phyloP scores from a whole-genome alignment of 2,329 filamentous ascomycete genomes.

The Escovopsis weberi region DNA sequence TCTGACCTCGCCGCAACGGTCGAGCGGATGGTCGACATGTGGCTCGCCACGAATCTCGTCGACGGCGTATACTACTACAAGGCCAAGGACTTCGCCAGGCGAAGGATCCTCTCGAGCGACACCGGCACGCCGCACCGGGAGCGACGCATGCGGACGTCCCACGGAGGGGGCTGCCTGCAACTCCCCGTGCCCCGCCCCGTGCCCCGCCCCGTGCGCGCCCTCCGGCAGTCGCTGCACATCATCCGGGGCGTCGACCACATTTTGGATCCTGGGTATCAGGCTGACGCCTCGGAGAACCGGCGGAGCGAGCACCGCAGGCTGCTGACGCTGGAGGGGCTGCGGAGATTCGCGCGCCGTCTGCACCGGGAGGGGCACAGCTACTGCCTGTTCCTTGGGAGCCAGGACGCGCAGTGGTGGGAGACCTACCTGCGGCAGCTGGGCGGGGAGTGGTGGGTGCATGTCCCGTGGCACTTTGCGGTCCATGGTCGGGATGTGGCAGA shows the following conservation, averaged over 20 bases:
- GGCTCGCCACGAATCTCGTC: slow-evolving; percentile 15
- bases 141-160: slow-evolving; percentile 9
- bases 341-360: slow-evolving; percentile 9
- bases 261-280: slow-evolving; percentile 13
- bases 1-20: slow-evolving; percentile 11
- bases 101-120: slow-evolving; percentile 4
- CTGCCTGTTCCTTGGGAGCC: slow-evolving; percentile 13
- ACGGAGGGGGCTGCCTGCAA: slow-evolving; percentile 8
- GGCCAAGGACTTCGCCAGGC: slow-evolving; percentile 15
- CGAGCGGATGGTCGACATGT: slow-evolving; percentile 14
- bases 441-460: slow-evolving; percentile 16
- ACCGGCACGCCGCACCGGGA: slow-evolving; percentile 7
- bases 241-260: slow-evolving; percentile 13
- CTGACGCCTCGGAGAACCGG: slow-evolving; percentile 11
- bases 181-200: slow-evolving; percentile 11
- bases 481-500: slow-evolving; percentile 4
- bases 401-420: slow-evolving; percentile 15
- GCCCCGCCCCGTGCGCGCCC: slow-evolving; percentile 9
- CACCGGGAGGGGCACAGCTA: slow-evolving; percentile 11
- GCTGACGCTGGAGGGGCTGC: slow-evolving; percentile 9
- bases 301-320: slow-evolving; percentile 10
- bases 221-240: slow-evolving; percentile 14
- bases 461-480: slow-evolving; percentile 13
- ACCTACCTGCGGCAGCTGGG: slow-evolving; percentile 11
- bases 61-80: slow-evolving; percentile 16